Evolutionary conservation across 441 rosid species (phyloP).

Genomic region (Syzygium syzygioides): DNA sequence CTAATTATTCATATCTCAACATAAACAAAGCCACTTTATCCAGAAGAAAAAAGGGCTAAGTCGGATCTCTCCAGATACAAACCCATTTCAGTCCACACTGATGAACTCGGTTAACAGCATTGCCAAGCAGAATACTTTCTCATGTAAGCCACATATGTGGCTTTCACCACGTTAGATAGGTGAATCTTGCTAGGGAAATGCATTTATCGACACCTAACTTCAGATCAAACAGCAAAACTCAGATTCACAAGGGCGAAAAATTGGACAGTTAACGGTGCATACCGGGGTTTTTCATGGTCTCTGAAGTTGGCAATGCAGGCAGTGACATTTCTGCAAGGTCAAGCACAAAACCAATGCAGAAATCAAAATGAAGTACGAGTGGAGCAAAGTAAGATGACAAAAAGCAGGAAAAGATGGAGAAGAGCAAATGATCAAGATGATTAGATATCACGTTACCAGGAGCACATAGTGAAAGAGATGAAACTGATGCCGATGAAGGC

Average conservation of each 20-base stretch:
- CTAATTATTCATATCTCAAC: not conserved
- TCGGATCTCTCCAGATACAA: not conserved
- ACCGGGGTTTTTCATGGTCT: constrained; percentile 71
- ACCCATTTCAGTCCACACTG: not conserved
- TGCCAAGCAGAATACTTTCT: not conserved
- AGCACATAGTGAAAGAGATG: constrained; percentile 86
- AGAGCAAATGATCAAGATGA: not conserved
- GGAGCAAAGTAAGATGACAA: not conserved
- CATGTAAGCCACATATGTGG: not conserved
- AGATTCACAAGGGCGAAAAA: not conserved
- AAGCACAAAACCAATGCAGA: constrained; percentile 1
- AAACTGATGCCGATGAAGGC: constrained; percentile 89
- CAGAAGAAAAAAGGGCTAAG: not conserved
- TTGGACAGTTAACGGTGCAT: not conserved
- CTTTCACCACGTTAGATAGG: not conserved
- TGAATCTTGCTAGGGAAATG: not conserved
- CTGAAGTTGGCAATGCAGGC: constrained; percentile 89
- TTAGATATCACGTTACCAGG: constrained; percentile 47
- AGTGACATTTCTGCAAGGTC: constrained; percentile 81
- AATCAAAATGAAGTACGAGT: not conserved
- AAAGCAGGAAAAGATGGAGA: not conserved
- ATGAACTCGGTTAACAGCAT: not conserved
- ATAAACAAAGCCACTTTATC: not conserved
- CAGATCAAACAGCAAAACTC: not conserved
- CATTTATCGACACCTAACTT: not conserved